Evolutionary conservation across 805 yeast species (phyloP).

Genomic region (Candida nonsorbophila): DNA sequence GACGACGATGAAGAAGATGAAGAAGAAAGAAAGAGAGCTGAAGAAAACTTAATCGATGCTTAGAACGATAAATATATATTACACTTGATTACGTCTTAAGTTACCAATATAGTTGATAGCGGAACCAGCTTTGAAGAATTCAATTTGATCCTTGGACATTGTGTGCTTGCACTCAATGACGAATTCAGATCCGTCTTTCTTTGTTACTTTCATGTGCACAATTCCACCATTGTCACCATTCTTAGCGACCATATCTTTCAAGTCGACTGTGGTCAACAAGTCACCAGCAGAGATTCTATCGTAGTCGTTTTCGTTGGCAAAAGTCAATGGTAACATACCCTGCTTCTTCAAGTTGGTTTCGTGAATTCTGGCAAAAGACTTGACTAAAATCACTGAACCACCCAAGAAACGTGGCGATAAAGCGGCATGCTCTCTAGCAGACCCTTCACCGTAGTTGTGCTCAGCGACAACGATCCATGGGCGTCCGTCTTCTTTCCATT

Average conservation of each 20-base stretch:
- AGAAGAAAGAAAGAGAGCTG: slow-evolving; percentile 19
- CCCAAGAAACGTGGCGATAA: slow-evolving; percentile 92
- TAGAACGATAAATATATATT: slow-evolving; percentile 8
- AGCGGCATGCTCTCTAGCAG: slow-evolving; percentile 99
- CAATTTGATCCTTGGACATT: slow-evolving; percentile 94
- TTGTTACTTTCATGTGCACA: slow-evolving; percentile 66
- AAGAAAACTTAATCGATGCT: slow-evolving; percentile 38
- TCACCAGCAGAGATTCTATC: slow-evolving; percentile 78
- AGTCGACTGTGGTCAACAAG: slow-evolving; percentile 65
- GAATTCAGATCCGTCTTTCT: slow-evolving; percentile 64
- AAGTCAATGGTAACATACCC: slow-evolving; percentile 93
- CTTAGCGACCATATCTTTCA: slow-evolving; percentile 71
- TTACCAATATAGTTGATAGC: slow-evolving; percentile 90
- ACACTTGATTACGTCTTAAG: slow-evolving; percentile 7
- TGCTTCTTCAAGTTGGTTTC: slow-evolving; percentile 97
- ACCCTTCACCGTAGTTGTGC: slow-evolving; percentile 98
- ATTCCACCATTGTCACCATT: slow-evolving; percentile 86
- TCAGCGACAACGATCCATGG: slow-evolving; percentile 97
- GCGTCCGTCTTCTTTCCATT: slow-evolving; percentile 79
- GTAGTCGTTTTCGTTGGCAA: slow-evolving; percentile 85
- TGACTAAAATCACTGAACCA: slow-evolving; percentile 81
- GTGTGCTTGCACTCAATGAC: slow-evolving; percentile 83
- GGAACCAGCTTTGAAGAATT: slow-evolving; percentile 94
- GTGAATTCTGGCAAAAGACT: slow-evolving; percentile 96
- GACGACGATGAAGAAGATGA: slow-evolving; percentile 50